Percentiles rank a stretch among this genome's conserved stretches.
Evolutionary conservation across 805 yeast genomes (phyloP).

Genomic region (Candida endomychidarum): DNA sequence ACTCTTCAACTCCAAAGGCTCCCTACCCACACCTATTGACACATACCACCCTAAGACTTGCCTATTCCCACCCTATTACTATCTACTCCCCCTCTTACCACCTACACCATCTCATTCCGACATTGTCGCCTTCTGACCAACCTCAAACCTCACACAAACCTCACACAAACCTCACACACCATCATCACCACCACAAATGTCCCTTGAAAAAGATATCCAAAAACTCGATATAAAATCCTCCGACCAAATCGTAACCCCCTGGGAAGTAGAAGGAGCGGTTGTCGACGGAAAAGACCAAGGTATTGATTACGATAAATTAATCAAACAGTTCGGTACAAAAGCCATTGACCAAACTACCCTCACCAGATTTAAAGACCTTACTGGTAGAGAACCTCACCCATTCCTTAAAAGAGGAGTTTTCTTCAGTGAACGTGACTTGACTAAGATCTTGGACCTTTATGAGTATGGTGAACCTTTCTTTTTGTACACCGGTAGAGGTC

Average conservation of each 20-base stretch:
- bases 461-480: slow-evolving; percentile 96
- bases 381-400: slow-evolving; percentile 91
- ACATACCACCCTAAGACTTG: too few relatives aligned
- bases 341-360: slow-evolving; percentile 69
- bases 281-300: slow-evolving; percentile 91
- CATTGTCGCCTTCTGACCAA: too few relatives aligned
- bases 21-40: too few relatives aligned
- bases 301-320: slow-evolving; percentile 88
- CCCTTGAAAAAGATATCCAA: slow-evolving; percentile 12
- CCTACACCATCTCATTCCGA: too few relatives aligned
- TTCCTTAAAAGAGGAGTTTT: slow-evolving; percentile 88
- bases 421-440: slow-evolving; percentile 86
- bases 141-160: too few relatives aligned
- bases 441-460: slow-evolving; percentile 76
- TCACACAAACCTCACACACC: too few relatives aligned
- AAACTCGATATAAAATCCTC: slow-evolving; percentile 14
- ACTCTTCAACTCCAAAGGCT: too few relatives aligned
- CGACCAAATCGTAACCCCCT: slow-evolving; percentile 70
- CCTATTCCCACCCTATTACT: too few relatives aligned
- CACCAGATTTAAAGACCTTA: slow-evolving; percentile 70
- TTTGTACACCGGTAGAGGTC: slow-evolving; percentile 96
- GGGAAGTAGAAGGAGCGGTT: slow-evolving; percentile 99
- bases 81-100: too few relatives aligned
- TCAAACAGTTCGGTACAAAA: slow-evolving; percentile 83
- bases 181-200: slow-evolving; percentile 4